Percentiles rank a stretch among this genome's conserved stretches.
Conservation (phyloP, 2,329 filamentous ascomycete genomes). For the Alternaria infectoria region DNA sequence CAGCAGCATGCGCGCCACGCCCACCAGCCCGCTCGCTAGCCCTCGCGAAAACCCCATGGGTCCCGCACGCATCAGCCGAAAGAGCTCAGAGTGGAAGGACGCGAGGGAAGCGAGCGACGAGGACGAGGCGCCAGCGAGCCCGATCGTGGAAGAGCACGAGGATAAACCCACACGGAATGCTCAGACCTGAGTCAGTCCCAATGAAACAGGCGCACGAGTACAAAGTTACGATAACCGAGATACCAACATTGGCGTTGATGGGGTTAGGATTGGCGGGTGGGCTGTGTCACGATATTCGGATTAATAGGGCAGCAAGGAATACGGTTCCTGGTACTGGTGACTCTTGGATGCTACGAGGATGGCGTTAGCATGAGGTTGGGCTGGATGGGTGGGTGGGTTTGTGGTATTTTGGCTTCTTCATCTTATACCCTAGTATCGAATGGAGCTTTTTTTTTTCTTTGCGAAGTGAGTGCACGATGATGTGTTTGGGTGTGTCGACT, state of each 20-base stretch:
- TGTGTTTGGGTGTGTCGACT: neutral
- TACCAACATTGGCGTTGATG: neutral
- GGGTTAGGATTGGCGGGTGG: neutral
- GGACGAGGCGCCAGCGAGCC: conserved; percentile 28
- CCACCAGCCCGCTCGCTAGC: conserved; percentile 67
- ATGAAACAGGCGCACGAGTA: neutral
- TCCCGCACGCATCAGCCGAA: conserved; percentile 38
- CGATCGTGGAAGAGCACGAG: conserved; percentile 14
- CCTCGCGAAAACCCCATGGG: conserved; percentile 45
- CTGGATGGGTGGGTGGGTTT: neutral
- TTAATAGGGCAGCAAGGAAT: neutral
- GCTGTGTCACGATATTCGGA: conserved; percentile 7
- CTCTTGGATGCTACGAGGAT: neutral
- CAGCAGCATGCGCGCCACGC: conserved; percentile 67
- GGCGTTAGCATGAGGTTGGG: neutral
- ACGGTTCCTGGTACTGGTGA: neutral
- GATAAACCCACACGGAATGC: conserved; percentile 7
- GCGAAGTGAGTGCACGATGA: neutral
- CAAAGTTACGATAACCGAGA: neutral
- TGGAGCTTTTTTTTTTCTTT: conserved; percentile 8
- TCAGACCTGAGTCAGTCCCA: neutral
- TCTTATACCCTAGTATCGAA: conserved; percentile 21
- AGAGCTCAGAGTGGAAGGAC: conserved; percentile 48
- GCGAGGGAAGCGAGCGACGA: conserved; percentile 36
- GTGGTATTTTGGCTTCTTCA: conserved; percentile 7